phyloP scores from a whole-genome alignment of 2,329 filamentous ascomycete species.

The Aspergillus tamarii region DNA sequence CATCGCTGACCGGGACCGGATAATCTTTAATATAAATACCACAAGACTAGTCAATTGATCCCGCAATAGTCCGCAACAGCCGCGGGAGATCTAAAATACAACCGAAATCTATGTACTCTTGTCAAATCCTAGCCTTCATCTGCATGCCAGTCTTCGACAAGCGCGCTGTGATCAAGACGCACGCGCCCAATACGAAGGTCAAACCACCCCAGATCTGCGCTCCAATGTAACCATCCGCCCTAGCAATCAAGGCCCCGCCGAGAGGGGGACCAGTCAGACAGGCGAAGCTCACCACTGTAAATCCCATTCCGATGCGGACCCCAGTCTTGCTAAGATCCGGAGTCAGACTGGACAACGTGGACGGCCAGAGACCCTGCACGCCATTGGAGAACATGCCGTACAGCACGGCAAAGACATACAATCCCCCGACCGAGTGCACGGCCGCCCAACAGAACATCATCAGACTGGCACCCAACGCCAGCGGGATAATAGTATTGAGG shows the following conservation, averaged over 20 bases:
- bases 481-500: constrained; percentile 59
- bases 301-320: constrained; percentile 39
- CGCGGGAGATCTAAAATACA: background rate
- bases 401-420: constrained; percentile 50
- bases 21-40: background rate
- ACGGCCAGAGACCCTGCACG: constrained; percentile 47
- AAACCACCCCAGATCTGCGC: constrained; percentile 50
- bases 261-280: constrained; percentile 52
- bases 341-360: constrained; percentile 18
- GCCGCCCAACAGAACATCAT: constrained; percentile 61
- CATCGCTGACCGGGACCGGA: background rate
- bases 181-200: constrained; percentile 16
- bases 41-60: background rate
- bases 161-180: constrained; percentile 17
- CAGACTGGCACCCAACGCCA: constrained; percentile 48
- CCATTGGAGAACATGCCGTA: constrained; percentile 51
- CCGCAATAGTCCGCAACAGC: background rate
- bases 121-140: constrained; percentile 15
- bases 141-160: constrained; percentile 11
- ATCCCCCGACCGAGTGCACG: constrained; percentile 43
- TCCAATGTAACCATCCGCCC: constrained; percentile 45
- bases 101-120: background rate
- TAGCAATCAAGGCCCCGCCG: constrained; percentile 51
- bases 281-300: constrained; percentile 50
- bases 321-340: constrained; percentile 19